Base-by-base conservation (phyloP, 306 rosid genomes). In the Citrullus colocynthis region DNA sequence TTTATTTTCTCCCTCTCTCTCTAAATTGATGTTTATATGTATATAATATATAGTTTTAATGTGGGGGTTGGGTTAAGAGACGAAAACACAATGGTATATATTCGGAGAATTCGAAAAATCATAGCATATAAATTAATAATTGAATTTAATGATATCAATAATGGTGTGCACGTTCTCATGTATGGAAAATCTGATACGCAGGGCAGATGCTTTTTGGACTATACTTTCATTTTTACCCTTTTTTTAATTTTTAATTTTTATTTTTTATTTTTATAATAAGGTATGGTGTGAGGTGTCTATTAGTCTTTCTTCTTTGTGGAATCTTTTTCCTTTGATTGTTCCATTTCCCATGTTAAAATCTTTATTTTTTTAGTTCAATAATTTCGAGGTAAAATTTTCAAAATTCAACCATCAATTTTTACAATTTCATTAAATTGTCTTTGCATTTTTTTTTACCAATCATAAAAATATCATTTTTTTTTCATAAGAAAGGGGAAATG, bases 141-240 rank as follows among this genome's bases (percentile, higher is more conserved):
- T 72, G 15, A 72, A 48, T 72, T 74, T 24, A 24, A 52, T 15
- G 42, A 41, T 3, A 32, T 74, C 63, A 74, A 74, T 74, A 74
- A 74, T 74, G 78, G 78, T 24, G 45, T 52, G 78, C 78, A 74
- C 78, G 78, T 74, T 74, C 78, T 51, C 1, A 52, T 52, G 78
- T 52, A 51, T 74, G 45, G 34, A 74, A 74, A 52, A 74, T 74
- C 78, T 74, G 78, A 74, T 74, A 52, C 78, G 78, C 42, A 44
- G 37, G 41, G 78, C 30, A 74, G 63, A 52, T 74, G 78, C 20
- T 54, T 74, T 74, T 74, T 74, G 78, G 78, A 52, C 62, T 54
- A 34, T 74, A 30, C 62, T 51, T 51, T 52, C n/a, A 1, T 70
- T 76, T 76, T 42, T 34, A 63, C 74, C 78, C 34, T 32, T 20